Conservation (phyloP, 345 rosid species). For the Cochlearia excelsa region DNA sequence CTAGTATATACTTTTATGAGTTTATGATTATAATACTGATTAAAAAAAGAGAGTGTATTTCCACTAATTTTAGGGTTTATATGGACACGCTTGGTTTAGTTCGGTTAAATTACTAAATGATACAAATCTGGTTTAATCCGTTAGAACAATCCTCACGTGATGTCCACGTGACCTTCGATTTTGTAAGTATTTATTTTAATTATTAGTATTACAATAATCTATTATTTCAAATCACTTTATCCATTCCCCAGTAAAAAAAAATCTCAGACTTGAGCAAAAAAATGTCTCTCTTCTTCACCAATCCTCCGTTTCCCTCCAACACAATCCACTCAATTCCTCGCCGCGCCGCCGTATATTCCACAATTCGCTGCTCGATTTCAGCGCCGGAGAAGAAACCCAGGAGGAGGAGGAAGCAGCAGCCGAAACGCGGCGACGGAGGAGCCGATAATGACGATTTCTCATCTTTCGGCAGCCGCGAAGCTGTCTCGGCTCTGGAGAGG, state of each 20-base stretch:
- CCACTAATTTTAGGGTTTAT: too few species aligned
- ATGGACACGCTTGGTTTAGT: too few species aligned
- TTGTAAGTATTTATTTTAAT: too few species aligned
- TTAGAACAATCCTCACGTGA: too few species aligned
- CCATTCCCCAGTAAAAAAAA: slow-evolving; percentile 27
- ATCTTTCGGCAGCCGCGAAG: slow-evolving; percentile 23
- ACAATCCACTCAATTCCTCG: slow-evolving; percentile 34
- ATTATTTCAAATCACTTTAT: slow-evolving; percentile 28
- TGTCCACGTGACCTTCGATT: too few species aligned
- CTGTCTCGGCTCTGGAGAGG: slow-evolving; percentile 60
- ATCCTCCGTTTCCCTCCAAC: slow-evolving; percentile 35
- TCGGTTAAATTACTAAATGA: too few species aligned
- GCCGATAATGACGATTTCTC: slow-evolving; percentile 14
- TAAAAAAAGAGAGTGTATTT: too few species aligned
- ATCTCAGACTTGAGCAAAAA: background rate
- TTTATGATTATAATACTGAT: too few species aligned
- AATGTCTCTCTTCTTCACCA: slow-evolving; percentile 38
- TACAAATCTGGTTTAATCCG: too few species aligned
- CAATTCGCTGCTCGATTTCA: slow-evolving; percentile 32
- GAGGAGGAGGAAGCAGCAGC: slow-evolving; percentile 34
- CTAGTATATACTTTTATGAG: too few species aligned
- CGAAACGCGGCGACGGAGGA: slow-evolving; percentile 33
- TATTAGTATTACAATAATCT: too few species aligned
- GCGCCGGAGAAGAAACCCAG: slow-evolving; percentile 43
- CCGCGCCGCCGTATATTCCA: slow-evolving; percentile 15